Base-by-base conservation (phyloP, 1,139 yeast genomes). In the Ogataea hybrid region DNA sequence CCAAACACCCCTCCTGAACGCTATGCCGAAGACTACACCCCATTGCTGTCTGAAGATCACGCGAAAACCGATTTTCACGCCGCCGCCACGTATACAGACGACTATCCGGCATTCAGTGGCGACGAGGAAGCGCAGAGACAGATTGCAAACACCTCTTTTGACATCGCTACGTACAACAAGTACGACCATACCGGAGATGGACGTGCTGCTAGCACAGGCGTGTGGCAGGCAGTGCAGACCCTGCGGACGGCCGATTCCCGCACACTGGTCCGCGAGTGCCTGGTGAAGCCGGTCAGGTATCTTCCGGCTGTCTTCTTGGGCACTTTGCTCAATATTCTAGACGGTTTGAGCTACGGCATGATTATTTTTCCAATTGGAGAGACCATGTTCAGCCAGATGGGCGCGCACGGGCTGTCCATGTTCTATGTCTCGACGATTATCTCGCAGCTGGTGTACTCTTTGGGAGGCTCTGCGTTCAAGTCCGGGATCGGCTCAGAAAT, bases 301-400 rank as follows among this genome's bases (percentile, higher is more conserved):
- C 44, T 80, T 2, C 94, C 95, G 0, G 82, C 96, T 0, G 96
- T 90, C 6, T 75, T 88, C 35, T 68, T 92, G 32, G 98, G 98
- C 0, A 72, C 89, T 0, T 66, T 92, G 36, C 70, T 92, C 36
- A 92, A 92, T 58, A 84, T 92, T 38, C 73, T 92, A 42, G 98
- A 92, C 64, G 98, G 96, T 0, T 71, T 92, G 39, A 88, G 96
- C 0, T 92, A 92, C 61, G 98, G 98, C 35, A 90, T 92, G 97
- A 90, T 92, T 58, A 79, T 92, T 71, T 92, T 92, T 66, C 98
- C 98, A 0, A 73, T 90, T 23, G 82, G 95, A 32, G 90, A 84
- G 49, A 76, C 89, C 0, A 63, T 84, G 0, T 92, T 92, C 60
- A 70, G 89, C 1, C 69, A 75, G 10, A 67, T 92, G 57, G 97